These are phyloP conservation scores for Diplodia scrobiculata DNA, from an alignment of 2,329 filamentous ascomycete genomes.

Conservation along the genomic window DNA sequence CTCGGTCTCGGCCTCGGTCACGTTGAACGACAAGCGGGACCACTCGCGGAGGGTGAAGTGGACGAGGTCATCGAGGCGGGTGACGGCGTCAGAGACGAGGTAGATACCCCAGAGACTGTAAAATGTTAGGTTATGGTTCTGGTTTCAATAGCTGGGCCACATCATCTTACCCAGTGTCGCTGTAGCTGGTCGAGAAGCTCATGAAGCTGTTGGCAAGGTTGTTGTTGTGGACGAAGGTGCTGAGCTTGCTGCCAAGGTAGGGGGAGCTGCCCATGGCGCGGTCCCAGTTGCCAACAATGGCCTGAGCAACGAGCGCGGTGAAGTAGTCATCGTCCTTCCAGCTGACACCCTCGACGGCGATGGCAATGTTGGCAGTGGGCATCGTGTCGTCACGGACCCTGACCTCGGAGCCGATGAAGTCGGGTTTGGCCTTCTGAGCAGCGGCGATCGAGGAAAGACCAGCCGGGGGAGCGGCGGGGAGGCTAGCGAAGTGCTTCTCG, in stretches of 20 bases:
- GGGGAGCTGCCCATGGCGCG: conserved; percentile 96
- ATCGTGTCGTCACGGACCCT: conserved; percentile 95
- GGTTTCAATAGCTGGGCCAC: conserved; percentile 1
- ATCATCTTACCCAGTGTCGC: conserved; percentile 84
- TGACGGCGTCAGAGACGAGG: conserved; percentile 87
- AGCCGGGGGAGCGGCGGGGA: conserved; percentile 75
- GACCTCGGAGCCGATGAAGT: conserved; percentile 96
- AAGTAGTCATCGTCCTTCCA: conserved; percentile 99
- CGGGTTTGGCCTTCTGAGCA: conserved; percentile 79
- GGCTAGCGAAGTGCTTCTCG: conserved; percentile 86
- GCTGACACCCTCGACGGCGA: conserved; percentile 98
- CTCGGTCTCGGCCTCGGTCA: conserved; percentile 88
- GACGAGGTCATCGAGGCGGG: conserved; percentile 87
- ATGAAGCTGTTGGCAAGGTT: conserved; percentile 99
- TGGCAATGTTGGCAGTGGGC: conserved; percentile 94
- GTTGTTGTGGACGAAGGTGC: conserved; percentile 89
- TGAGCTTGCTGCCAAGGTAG: conserved; percentile 97
- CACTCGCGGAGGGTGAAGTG: conserved; percentile 99
- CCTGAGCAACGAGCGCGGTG: conserved; percentile 94
- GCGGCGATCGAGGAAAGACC: conserved; percentile 72
- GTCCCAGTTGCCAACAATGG: conserved; percentile 99
- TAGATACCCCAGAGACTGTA: conserved; percentile 98
- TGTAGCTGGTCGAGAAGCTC: conserved; percentile 99
- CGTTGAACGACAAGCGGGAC: conserved; percentile 88
- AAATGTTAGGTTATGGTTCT: conserved; percentile 21